These are phyloP conservation scores for Sequoiadendron giganteum DNA, from an alignment of 75 land plant species.

Conservation along the genomic window DNA sequence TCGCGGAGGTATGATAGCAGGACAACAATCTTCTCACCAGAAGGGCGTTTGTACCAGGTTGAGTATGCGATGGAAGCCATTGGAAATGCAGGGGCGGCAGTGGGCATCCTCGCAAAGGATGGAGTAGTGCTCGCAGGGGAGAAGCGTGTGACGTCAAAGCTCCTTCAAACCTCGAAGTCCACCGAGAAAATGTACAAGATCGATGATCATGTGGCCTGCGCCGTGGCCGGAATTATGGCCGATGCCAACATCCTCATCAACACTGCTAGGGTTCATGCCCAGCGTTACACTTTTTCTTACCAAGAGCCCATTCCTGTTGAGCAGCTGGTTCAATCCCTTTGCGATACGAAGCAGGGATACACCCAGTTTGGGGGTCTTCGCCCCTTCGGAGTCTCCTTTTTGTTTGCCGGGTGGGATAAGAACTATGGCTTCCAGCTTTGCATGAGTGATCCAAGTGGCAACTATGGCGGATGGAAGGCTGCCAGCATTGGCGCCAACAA, in stretches of 20 bases:
- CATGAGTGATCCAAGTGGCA: constrained; percentile 87
- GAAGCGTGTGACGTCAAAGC: constrained; percentile 83
- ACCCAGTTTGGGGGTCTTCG: constrained; percentile 89
- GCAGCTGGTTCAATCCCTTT: constrained; percentile 80
- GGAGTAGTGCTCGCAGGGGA: constrained; percentile 81
- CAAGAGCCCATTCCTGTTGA: constrained; percentile 86
- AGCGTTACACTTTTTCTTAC: constrained; percentile 64
- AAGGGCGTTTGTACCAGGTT: constrained; percentile 83
- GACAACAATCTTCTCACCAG: constrained; percentile 85
- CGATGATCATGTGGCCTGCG: constrained; percentile 83
- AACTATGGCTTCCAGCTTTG: constrained; percentile 76
- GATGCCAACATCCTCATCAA: constrained; percentile 84
- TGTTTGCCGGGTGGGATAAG: constrained; percentile 83
- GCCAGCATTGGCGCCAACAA: constrained; percentile 81
- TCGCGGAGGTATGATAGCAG: constrained; percentile 81
- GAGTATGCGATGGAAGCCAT: constrained; percentile 92
- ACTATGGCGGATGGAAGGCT: constrained; percentile 85
- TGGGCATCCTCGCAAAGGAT: constrained; percentile 67
- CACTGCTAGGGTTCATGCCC: constrained; percentile 68
- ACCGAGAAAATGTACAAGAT: constrained; percentile 94
- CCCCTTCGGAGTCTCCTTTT: constrained; percentile 76
- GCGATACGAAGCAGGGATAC: constrained; percentile 85
- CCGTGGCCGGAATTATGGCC: constrained; percentile 85
- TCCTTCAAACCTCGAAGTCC: constrained; percentile 77
- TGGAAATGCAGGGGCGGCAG: constrained; percentile 78